Percentiles rank a stretch among this genome's conserved stretches.
These are phyloP conservation scores for Sporothrix schenckii DNA, from an alignment of 2,329 filamentous ascomycete species.

Conservation along the genomic window DNA sequence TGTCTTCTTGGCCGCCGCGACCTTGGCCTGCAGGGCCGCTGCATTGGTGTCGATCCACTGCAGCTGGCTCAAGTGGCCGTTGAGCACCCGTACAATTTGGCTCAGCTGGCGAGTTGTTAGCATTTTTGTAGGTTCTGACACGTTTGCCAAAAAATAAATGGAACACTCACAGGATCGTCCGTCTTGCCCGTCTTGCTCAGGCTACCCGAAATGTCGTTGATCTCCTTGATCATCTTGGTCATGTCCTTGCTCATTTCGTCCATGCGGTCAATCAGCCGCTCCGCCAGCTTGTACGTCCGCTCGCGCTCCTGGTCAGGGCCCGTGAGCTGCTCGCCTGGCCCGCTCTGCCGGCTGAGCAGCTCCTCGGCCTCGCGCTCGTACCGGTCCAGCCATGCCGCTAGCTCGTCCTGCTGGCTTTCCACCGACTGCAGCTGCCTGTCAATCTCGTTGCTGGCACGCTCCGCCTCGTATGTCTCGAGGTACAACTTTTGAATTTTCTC, in stretches of 20 bases:
- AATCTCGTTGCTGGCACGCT: conserved; percentile 89
- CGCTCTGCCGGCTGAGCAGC: conserved; percentile 78
- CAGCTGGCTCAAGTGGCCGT: conserved; percentile 86
- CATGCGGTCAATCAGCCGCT: conserved; percentile 86
- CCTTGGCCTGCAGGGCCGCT: conserved; percentile 77
- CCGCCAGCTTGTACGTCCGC: conserved; percentile 91
- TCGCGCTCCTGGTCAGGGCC: conserved; percentile 96
- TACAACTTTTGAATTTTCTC: conserved; percentile 95
- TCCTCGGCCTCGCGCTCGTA: conserved; percentile 92
- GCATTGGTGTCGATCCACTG: conserved; percentile 92
- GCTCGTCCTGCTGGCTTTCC: conserved; percentile 89
- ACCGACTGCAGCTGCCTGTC: conserved; percentile 88
- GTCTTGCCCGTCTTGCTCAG: conserved; percentile 87
- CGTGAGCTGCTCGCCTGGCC: conserved; percentile 67
- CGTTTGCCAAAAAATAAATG: not conserved
- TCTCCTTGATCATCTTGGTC: conserved; percentile 95
- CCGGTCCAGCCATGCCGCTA: conserved; percentile 82
- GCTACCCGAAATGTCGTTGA: conserved; percentile 88
- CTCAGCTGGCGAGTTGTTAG: conserved; percentile 65
- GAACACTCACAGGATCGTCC: conserved; percentile 74
- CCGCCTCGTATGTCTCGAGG: conserved; percentile 87
- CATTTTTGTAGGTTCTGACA: not conserved
- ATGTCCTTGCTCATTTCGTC: conserved; percentile 94
- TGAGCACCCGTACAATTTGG: conserved; percentile 93
- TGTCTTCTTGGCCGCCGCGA: conserved; percentile 78